Conservation (phyloP, 1,139 yeast genomes). For the Taphrina sp. region DNA sequence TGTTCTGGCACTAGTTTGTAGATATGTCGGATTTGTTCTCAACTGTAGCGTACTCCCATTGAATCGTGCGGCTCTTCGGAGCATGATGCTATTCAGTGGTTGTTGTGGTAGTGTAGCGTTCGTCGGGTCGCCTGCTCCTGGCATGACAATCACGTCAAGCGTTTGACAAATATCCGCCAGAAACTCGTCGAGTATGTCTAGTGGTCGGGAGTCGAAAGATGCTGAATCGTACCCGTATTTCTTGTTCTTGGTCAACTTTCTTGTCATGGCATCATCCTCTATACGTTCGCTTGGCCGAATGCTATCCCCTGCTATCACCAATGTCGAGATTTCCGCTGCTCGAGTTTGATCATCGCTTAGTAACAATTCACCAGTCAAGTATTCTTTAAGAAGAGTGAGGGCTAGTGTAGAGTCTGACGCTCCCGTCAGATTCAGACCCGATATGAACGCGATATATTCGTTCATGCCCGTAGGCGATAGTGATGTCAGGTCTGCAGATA, state of each 20-base stretch:
- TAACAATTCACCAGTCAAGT: constrained; percentile 64
- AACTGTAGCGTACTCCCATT: constrained; percentile 50
- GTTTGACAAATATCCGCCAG: constrained; percentile 58
- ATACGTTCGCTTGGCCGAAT: constrained; percentile 45
- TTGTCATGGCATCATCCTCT: constrained; percentile 40
- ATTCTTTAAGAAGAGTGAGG: constrained; percentile 66
- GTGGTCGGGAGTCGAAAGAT: constrained; percentile 41
- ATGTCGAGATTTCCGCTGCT: constrained; percentile 50
- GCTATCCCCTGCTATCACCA: constrained; percentile 77
- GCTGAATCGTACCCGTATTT: constrained; percentile 40
- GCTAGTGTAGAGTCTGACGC: constrained; percentile 51
- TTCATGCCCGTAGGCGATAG: too few species aligned
- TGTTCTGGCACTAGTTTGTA: constrained; percentile 55
- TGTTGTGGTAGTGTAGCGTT: constrained; percentile 86
- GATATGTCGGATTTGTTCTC: constrained; percentile 75
- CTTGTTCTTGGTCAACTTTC: constrained; percentile 38
- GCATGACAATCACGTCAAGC: constrained; percentile 72
- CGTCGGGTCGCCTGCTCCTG: constrained; percentile 82
- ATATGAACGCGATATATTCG: constrained; percentile 58
- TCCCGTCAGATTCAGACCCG: constrained; percentile 65
- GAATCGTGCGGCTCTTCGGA: constrained; percentile 52
- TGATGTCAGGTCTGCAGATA: too few species aligned
- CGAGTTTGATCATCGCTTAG: constrained; percentile 41
- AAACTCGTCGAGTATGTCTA: constrained; percentile 55
- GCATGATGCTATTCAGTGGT: constrained; percentile 73